Percentiles rank a stretch among this genome's conserved stretches.
Conservation (phyloP, 2,329 filamentous ascomycete genomes). For the Clarireedia homoeocarpa region DNA sequence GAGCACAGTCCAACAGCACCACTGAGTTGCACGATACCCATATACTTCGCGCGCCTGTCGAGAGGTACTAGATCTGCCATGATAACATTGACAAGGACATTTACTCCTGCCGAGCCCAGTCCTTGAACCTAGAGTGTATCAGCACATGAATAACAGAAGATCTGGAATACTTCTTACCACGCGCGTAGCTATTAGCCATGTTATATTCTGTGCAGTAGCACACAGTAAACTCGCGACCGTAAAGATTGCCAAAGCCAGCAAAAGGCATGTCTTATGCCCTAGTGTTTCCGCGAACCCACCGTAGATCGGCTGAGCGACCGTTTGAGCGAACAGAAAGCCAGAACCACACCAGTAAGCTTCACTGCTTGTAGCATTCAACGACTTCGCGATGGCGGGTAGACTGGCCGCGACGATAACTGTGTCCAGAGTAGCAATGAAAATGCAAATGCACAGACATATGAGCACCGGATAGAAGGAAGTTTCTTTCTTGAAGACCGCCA, state of each 20-base stretch:
- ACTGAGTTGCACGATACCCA: conserved; percentile 24
- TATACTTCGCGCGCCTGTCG: conserved; percentile 37
- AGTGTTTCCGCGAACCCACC: conserved; percentile 11
- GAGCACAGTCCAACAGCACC: conserved; percentile 17
- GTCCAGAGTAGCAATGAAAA: not conserved
- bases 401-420: not conserved
- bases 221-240: conserved; percentile 6
- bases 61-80: conserved; percentile 44
- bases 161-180: conserved; percentile 1
- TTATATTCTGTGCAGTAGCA: conserved; percentile 10
- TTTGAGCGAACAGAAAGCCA: conserved; percentile 15
- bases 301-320: conserved; percentile 15
- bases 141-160: not conserved
- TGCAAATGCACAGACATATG: not conserved
- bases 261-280: conserved; percentile 11
- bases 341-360: conserved; percentile 16
- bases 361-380: conserved; percentile 11
- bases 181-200: conserved; percentile 11
- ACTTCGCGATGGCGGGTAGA: conserved; percentile 14
- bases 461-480: not conserved
- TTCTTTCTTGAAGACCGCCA: not conserved
- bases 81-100: conserved; percentile 38
- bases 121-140: conserved; percentile 29
- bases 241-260: conserved; percentile 13
- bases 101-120: conserved; percentile 38